Base-by-base conservation (phyloP, 129 eudicot genomes). In the Pulicaria dysenterica region DNA sequence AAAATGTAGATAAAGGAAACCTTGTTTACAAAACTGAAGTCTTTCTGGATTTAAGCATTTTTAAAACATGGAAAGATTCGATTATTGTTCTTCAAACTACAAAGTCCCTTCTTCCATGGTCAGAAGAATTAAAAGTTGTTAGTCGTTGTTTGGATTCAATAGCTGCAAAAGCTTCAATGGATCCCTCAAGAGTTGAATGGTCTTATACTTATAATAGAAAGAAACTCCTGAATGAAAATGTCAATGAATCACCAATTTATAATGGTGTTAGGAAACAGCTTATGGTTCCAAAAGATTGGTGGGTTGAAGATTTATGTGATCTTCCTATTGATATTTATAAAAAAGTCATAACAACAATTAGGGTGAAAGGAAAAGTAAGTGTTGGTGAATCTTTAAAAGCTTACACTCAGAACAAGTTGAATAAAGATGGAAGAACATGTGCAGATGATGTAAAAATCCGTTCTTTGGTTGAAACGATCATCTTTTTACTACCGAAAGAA, bases 261-360 rank as follows among this genome's bases (percentile, higher is more conserved):
- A 90, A 85, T 31, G 95, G 95, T n/a, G 84, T 86, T 72, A 84
- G 81, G 56, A 88, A 88, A 75, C 91, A 80, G 57, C 79, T 78
- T 44, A 69, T 19, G 68, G 96, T 88, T 58, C 96, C 97, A 1
- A 83, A 65, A 44, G 97, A 91, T 54, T 91, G 96, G 97, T 91
- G 97, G 97, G 96, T 91, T 2, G 97, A 91, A 79, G 97, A 91
- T 76, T 74, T 91, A 48, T 88, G 91, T 67, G 97, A 91, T 55
- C 96, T 91, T 64, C 87, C 84, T 16, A 54, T 86, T 36, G 96
- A 88, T 74, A 59, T 88, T 37, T 91, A 82, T 77, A 86, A 84
- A 76, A 80, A 81, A 64, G 91, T 91, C 17, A 69, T 88, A 24
- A 67, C 73, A 16, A 58, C 86, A 9, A 88, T 91, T 24, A 80